These are phyloP conservation scores for Diaporthe citrichinensis DNA, from an alignment of 2,329 filamentous ascomycete species.

Conservation along the genomic window DNA sequence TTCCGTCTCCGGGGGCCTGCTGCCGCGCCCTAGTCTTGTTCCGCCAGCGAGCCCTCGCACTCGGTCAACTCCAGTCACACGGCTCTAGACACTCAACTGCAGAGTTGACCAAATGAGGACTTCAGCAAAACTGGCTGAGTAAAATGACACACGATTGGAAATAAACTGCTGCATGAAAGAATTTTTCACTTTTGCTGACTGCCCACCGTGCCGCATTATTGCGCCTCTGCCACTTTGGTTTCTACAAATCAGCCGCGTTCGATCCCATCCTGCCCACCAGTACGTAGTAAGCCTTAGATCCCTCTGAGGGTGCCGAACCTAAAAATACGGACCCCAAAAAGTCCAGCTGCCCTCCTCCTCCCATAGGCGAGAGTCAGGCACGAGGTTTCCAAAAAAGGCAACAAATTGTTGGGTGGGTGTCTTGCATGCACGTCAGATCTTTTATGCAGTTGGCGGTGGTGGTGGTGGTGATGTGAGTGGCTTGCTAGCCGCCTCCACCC, in stretches of 20 bases:
- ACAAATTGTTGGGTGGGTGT: not conserved
- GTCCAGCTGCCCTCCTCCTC: too few relatives aligned
- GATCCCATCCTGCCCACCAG: not conserved
- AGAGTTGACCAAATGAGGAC: not conserved
- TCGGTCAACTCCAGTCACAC: not conserved
- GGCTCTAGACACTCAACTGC: not conserved
- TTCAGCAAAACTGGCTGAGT: not conserved
- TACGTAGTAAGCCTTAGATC: slow-evolving; percentile 24
- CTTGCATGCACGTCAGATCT: slow-evolving; percentile 2
- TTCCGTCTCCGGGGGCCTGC: not conserved
- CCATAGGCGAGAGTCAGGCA: not conserved
- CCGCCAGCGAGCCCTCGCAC: not conserved
- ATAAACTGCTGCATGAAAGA: not conserved
- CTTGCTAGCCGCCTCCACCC: not conserved
- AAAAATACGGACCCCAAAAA: slow-evolving; percentile 24
- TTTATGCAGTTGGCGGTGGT: not conserved
- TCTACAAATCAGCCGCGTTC: slow-evolving; percentile 8
- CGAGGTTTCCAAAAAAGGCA: slow-evolving; percentile 20
- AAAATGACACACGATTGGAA: not conserved
- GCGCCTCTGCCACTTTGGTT: not conserved
- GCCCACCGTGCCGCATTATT: not conserved
- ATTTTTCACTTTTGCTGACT: not conserved
- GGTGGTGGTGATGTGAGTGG: slow-evolving; percentile 13
- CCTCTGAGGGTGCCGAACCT: not conserved
- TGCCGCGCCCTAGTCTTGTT: slow-evolving; percentile 1